Base-by-base conservation (phyloP, 208 protist genomes). In the Trypanosoma mega region DNA sequence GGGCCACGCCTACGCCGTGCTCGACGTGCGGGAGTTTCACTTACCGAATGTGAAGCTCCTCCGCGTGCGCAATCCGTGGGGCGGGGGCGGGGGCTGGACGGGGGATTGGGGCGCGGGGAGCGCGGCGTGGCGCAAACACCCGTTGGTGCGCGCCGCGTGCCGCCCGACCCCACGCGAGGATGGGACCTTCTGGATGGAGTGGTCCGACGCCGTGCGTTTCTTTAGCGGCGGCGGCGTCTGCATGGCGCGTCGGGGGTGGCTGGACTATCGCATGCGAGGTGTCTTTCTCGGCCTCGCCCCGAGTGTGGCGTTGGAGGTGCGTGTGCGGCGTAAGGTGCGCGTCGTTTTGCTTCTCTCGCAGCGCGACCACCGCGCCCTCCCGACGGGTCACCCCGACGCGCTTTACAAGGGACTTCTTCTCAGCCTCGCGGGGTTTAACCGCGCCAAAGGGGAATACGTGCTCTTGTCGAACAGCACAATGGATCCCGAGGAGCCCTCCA, bases 91-190 rank as follows among this genome's bases (percentile, higher is more conserved):
- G 36, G 53, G 68, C 21, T 75, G 68, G 68, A 72, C 24, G 3
- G 68, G 63, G 16, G 73, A 71, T 55, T 91, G 82, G 78, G 34
- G 76, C 27, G 76, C 85, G 51, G 30, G 76, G 24, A 82, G 76
- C 55, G 72, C 55, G 27, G 55, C 68, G 48, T 89, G 78, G 82
- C 46, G 36, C 53, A 47, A 39, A 12, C 12, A 39, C 12, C 34
- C 34, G 8, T 6, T 12, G 8, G 12, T 39, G 8, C 34, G 34
- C 34, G 6, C 34, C 34, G 34, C 34, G 8, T 39, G 34, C 34
- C 34, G 34, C 34, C 6, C 8, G 8, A 39, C 34, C 6, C 6
- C 6, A 6, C 8, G 8, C 6, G 34, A 39, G 8, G 34, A 39
- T 33, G 68, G 68, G 16, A 52, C 48, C 2, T 50, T 63, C 23